A percentile compares a stretch with the other conserved stretches of the same genome.
phyloP scores from a whole-genome alignment of 2,329 filamentous ascomycete species.

The Fusarium anguioides region DNA sequence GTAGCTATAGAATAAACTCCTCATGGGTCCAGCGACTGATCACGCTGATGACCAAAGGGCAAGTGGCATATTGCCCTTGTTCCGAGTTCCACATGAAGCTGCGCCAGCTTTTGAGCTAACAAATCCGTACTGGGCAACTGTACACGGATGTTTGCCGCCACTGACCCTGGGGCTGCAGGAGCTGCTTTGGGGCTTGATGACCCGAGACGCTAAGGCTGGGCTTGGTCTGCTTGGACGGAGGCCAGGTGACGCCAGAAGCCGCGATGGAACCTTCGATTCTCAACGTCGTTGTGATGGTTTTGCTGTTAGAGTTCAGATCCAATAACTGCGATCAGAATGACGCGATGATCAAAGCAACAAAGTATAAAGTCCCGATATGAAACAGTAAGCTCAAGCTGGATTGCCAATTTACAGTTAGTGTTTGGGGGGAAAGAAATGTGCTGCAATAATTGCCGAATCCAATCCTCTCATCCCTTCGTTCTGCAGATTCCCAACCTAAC shows the following conservation, averaged over 20 bases:
- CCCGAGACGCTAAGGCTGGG: conserved; percentile 29
- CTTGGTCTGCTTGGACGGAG: conserved; percentile 14
- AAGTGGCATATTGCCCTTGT: conserved; percentile 21
- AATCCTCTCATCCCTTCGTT: neutral
- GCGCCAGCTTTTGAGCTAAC: conserved; percentile 13
- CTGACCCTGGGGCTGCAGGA: conserved; percentile 20
- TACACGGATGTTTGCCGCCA: conserved; percentile 34
- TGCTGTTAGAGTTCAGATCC: neutral
- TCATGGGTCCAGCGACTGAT: conserved; percentile 6
- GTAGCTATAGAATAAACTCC: neutral
- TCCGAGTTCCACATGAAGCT: conserved; percentile 15
- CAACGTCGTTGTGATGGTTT: conserved; percentile 2
- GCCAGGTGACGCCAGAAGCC: conserved; percentile 32
- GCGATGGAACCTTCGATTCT: conserved; percentile 37
- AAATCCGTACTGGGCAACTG: conserved; percentile 5
- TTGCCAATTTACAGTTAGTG: too few species aligned
- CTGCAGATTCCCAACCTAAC: too few species aligned
- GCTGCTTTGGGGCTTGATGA: conserved; percentile 23
- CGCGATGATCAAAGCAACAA: neutral
- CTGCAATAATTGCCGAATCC: neutral
- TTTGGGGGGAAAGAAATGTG: too few species aligned
- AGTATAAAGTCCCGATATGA: neutral
- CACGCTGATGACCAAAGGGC: neutral
- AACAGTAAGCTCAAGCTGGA: too few species aligned
- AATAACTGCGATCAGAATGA: neutral